Conservation (phyloP, 768 basidiomycete species). For the Fomitopsis pulvina region DNA sequence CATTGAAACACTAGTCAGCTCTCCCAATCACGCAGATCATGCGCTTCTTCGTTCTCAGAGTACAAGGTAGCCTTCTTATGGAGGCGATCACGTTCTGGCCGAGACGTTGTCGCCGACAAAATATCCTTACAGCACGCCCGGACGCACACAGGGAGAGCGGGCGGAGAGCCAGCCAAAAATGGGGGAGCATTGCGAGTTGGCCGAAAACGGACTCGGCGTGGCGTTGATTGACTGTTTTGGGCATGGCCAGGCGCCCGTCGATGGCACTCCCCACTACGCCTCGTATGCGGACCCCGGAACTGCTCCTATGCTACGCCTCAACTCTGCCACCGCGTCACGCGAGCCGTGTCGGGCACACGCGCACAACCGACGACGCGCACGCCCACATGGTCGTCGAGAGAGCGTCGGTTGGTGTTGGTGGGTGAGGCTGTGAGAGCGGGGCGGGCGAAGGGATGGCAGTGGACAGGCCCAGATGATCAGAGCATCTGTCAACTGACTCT, state of each 20-base stretch:
- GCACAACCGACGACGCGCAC: neutral
- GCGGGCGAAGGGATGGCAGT: neutral
- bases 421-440: neutral
- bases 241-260: constrained; percentile 12
- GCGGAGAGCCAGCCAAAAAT: neutral
- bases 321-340: no score
- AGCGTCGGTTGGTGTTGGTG: no score
- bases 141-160: neutral
- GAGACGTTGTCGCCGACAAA: neutral
- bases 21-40: constrained; percentile 7
- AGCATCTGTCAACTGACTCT: constrained; percentile 1
- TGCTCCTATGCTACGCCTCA: constrained; percentile 2
- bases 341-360: neutral
- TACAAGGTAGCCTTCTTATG: neutral
- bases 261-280: constrained; percentile 23
- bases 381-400: no score
- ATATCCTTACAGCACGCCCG: neutral
- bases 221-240: constrained; percentile 25
- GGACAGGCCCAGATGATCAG: neutral
- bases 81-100: neutral
- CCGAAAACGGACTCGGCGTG: constrained; percentile 17
- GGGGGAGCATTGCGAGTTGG: neutral
- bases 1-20: constrained; percentile 8
- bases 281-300: constrained; percentile 16
- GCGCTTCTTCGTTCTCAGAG: constrained; percentile 1